Evolutionary conservation across 441 rosid genomes (phyloP), one percentile per base, ranked within the genome.

Genomic region (Adansonia grandidieri): DNA sequence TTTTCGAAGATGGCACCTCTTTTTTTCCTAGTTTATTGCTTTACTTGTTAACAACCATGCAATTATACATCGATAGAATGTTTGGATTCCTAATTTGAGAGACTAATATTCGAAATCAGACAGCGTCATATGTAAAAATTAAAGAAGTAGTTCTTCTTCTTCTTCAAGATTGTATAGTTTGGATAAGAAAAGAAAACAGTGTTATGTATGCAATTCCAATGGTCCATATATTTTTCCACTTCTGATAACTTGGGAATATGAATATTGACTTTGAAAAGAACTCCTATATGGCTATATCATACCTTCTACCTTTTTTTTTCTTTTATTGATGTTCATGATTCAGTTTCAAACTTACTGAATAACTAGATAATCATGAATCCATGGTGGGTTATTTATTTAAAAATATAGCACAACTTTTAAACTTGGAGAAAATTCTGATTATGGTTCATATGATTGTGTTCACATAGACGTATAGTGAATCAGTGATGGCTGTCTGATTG

Each of bases 401-500:
- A 69, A 15, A 68, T 2, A 51, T 9, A 53, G 47, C 48, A 8
- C 44, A 24, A 8, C 1, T 50, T 47, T 50, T 28, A 56, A 53
- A 53, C 9, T 71, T 9, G 48, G 22, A 50, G 45, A 50, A 71
- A 8, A 3, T 50, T 71, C 48, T 51, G 24, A 51, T 7, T 32
- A 32, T 32, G 47, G 20, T 71, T 50, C 6, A 22, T 70, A 2
- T 24, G 20, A 22, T 15, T 53, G 2, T 53, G 63, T 71, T 63
- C 58, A 28, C 32, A 9, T 17, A 32, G 42, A 20, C 13, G n/a
- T 15, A 14, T 28, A 51, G 74, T 71, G 61, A 50, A 40, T 10
- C 17, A 28, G 44, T 37, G 61, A 28, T 71, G 74, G 13, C 60
- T 14, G 73, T 53, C 74, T 22, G 74, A 50, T 50, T 50, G 42